These are phyloP conservation scores for Poa annua DNA, from an alignment of 176 grass and related monocot species.

Conservation along the genomic window DNA sequence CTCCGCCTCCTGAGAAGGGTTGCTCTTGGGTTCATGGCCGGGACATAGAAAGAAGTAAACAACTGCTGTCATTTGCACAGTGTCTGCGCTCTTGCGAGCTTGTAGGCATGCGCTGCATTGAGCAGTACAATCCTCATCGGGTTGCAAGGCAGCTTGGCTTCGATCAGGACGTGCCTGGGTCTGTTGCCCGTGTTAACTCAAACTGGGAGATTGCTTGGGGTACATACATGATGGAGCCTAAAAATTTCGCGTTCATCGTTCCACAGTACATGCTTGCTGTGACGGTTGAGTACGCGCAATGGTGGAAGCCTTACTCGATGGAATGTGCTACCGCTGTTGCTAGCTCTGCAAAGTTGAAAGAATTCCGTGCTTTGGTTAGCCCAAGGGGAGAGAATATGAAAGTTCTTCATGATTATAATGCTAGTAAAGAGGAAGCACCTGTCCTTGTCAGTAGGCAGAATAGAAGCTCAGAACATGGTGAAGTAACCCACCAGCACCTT, in stretches of 20 bases:
- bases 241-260: conserved; percentile 70
- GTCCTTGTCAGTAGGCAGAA: neutral
- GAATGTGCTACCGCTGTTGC: neutral
- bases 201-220: conserved; percentile 70
- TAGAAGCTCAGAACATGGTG: conserved; percentile 5
- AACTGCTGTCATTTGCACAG: conserved; percentile 59
- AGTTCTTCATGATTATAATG: neutral
- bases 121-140: conserved; percentile 85
- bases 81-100: conserved; percentile 72
- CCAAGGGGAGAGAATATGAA: neutral
- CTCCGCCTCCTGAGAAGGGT: conserved; percentile 31
- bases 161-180: conserved; percentile 79
- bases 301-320: conserved; percentile 58
- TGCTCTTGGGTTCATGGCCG: conserved; percentile 53
- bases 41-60: conserved; percentile 49
- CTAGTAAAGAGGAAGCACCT: neutral
- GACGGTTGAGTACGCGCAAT: conserved; percentile 55
- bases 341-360: neutral
- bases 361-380: neutral
- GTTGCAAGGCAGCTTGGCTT: conserved; percentile 92
- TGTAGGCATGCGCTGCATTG: conserved; percentile 76
- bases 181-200: conserved; percentile 53
- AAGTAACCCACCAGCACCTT: neutral
- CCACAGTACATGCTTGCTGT: conserved; percentile 58
- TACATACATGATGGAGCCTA: conserved; percentile 61